These are phyloP conservation scores for Akebia trifoliata DNA, from an alignment of 164 flowering plant species.

Conservation along the genomic window DNA sequence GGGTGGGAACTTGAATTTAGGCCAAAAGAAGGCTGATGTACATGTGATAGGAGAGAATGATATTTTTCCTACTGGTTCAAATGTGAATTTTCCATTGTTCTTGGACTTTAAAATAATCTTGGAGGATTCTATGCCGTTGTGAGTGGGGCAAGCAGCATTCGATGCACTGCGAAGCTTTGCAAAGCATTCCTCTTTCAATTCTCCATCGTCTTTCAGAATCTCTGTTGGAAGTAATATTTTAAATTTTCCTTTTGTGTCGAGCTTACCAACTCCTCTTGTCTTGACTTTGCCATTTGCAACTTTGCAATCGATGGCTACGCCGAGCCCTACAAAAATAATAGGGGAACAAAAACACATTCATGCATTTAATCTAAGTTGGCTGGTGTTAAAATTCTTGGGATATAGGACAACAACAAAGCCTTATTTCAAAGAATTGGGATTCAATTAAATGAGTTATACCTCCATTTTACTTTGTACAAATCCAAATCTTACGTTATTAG, in stretches of 20 bases:
- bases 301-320: conserved; percentile 68
- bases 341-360: neutral
- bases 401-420: too few species aligned
- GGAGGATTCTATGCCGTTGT: conserved; percentile 41
- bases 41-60: conserved; percentile 58
- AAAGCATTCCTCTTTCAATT: conserved; percentile 60
- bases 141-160: conserved; percentile 49
- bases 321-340: conserved; percentile 60
- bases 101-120: conserved; percentile 42
- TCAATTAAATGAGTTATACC: too few species aligned
- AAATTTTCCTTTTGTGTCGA: conserved; percentile 68
- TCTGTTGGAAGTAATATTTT: conserved; percentile 43
- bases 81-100: conserved; percentile 37
- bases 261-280: conserved; percentile 49
- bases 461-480: too few species aligned
- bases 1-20: conserved; percentile 37
- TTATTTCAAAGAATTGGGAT: too few species aligned
- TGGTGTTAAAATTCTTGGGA: too few species aligned
- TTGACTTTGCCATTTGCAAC: conserved; percentile 35
- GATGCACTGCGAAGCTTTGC: conserved; percentile 73
- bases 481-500: too few species aligned
- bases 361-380: neutral
- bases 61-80: conserved; percentile 38
- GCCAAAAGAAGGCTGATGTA: conserved; percentile 61
- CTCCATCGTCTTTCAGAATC: conserved; percentile 35